These are phyloP conservation scores for Penicillium decumbens DNA, from an alignment of 2,329 filamentous ascomycete species.

Conservation along the genomic window DNA sequence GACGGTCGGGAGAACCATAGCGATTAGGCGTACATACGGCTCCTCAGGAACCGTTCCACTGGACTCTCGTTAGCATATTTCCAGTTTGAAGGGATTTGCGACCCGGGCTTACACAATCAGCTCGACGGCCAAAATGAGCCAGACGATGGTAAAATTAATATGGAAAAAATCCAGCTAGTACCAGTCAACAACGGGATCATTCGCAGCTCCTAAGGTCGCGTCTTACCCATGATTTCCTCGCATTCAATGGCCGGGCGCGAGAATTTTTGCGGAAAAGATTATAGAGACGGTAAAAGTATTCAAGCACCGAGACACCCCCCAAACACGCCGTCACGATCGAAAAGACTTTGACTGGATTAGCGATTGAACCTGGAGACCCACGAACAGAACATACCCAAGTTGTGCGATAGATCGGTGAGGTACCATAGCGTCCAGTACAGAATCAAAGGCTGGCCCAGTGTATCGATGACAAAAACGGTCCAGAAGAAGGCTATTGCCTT, in stretches of 20 bases:
- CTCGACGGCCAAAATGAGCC: constrained; percentile 42
- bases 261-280: constrained; percentile 38
- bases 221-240: constrained; percentile 42
- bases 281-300: constrained; percentile 43
- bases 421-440: constrained; percentile 61
- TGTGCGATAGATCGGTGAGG: constrained; percentile 46
- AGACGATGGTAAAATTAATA: constrained; percentile 45
- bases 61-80: constrained; percentile 12
- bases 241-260: constrained; percentile 38
- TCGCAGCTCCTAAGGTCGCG: background rate
- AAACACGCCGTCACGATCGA: constrained; percentile 41
- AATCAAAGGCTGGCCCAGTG: constrained; percentile 54
- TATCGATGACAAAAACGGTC: constrained; percentile 56
- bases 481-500: constrained; percentile 57
- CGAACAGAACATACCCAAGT: constrained; percentile 32
- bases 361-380: constrained; percentile 6
- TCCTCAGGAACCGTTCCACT: constrained; percentile 41
- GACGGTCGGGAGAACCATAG: constrained; percentile 44
- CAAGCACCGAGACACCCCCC: constrained; percentile 42
- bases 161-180: constrained; percentile 44
- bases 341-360: constrained; percentile 34
- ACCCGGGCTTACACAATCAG: constrained; percentile 37
- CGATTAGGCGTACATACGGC: constrained; percentile 42
- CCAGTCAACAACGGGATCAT: constrained; percentile 3
- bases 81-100: background rate